Conservation (phyloP, 2,329 filamentous ascomycete genomes). For the Leptographium galeiforme region DNA sequence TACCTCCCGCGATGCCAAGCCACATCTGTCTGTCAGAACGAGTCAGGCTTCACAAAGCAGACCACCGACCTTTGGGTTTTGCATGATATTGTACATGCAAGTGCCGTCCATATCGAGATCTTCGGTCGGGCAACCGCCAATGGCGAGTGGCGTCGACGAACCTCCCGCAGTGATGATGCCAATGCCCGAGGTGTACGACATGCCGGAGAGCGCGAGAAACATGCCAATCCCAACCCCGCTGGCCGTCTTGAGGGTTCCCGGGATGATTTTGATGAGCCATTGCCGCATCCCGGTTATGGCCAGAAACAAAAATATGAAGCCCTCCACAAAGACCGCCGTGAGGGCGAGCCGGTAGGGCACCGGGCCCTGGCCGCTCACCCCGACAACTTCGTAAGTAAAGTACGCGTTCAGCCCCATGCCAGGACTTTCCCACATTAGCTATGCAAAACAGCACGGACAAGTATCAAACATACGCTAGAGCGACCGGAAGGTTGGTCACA, state of each 20-base stretch:
- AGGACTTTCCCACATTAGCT: conserved; percentile 28
- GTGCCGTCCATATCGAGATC: conserved; percentile 26
- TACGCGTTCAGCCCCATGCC: conserved; percentile 58
- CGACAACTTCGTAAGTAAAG: conserved; percentile 54
- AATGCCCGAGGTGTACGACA: conserved; percentile 71
- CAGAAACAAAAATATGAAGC: conserved; percentile 50
- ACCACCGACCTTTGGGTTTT: conserved; percentile 4
- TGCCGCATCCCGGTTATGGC: conserved; percentile 57
- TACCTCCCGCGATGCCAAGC: conserved; percentile 70
- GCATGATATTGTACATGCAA: conserved; percentile 1
- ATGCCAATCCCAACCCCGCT: conserved; percentile 53
- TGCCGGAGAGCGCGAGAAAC: conserved; percentile 49
- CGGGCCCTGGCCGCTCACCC: conserved; percentile 40
- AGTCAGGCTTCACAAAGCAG: no score
- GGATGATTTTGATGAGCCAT: conserved; percentile 56
- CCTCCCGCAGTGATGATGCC: conserved; percentile 61
- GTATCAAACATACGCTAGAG: conserved; percentile 45
- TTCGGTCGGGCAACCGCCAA: conserved; percentile 58
- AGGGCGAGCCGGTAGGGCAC: conserved; percentile 47
- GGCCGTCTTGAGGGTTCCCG: conserved; percentile 50
- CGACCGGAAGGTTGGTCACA: conserved; percentile 68
- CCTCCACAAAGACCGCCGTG: conserved; percentile 51
- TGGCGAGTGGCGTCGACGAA: conserved; percentile 53
- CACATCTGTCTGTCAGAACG: conserved; percentile 43
- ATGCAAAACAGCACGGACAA: background rate